Percentiles rank a stretch among this genome's conserved stretches.
phyloP scores from a whole-genome alignment of 345 rosid species.

The Pistacia atlantica region DNA sequence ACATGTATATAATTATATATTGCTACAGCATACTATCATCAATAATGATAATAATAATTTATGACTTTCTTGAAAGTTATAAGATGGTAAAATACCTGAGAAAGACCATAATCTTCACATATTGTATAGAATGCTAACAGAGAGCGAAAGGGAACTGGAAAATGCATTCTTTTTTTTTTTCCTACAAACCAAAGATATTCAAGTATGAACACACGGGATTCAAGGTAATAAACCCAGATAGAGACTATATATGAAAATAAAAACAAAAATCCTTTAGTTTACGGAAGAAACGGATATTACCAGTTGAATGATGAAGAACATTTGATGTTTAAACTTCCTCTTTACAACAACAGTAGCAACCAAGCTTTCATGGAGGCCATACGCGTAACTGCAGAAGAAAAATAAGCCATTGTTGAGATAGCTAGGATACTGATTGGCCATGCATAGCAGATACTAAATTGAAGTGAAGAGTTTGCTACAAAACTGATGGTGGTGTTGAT shows the following conservation, averaged over 20 bases:
- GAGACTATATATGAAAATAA: background rate
- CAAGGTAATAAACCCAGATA: background rate
- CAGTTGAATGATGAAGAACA: background rate
- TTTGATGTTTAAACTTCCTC: background rate
- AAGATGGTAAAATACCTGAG: background rate
- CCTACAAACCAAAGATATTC: background rate
- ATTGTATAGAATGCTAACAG: no score
- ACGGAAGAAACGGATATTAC: background rate
- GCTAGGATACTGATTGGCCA: no score
- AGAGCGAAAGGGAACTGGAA: no score
- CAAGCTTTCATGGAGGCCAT: background rate
- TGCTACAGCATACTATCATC: no score
- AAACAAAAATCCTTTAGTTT: background rate
- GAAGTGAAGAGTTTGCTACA: background rate
- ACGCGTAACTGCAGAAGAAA: background rate
- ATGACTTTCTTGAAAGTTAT: no score
- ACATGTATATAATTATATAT: no score
- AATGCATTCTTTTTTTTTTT: no score
- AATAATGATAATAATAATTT: no score
- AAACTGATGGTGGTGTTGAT: background rate
- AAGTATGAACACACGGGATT: no score
- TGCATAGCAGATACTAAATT: no score
- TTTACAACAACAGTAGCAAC: background rate
- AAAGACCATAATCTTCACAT: background rate
- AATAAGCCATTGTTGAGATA: no score